Base-by-base conservation (phyloP, 2,329 filamentous ascomycete species). In the Paecilomyces niveus region DNA sequence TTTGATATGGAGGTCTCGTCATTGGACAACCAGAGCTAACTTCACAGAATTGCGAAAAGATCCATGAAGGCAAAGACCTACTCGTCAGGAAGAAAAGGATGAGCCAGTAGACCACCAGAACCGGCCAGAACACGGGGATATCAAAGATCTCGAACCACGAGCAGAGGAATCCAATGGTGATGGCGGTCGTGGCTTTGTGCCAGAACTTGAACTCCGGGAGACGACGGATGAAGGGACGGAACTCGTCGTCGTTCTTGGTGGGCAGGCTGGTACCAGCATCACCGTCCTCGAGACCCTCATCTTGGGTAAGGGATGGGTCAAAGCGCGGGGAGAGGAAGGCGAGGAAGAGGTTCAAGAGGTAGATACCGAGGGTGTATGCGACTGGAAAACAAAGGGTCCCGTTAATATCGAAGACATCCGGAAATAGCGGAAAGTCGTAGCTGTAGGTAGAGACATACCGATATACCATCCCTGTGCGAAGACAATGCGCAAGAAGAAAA, bases 201-300 rank as follows among this genome's bases (percentile, higher is more conserved):
- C 94, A 99, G 82, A 99, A 99, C 84, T 99, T 99, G 85, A 99
- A 99, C 78, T 99, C 94, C 58, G 94, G 94, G 24, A 99, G 85
- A 61, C 94, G 85, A 70, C 94, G 86, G 73, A 99, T 97, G 72
- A 99, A 99, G 3, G 94, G 94, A 63, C 92, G 87, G 82, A 99
- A 99, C 80, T 99, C 94, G 71, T 99, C 92, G 71, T 97, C 93
- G 68, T 91, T 87, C 80, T 96, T 97, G 59, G 92, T 97, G 24
- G 94, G 94, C 51, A 99, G 85, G 59, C 68, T 72, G 26, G 85
- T 85, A 57, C 88, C 88, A 29, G 86, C 85, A 15, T 90, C 84
- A 61, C 94, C 94, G 68, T 97, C 93, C 77, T 99, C 94, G 83
- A 97, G 93, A 65, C 95, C 92, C 72, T 92, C 94, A 75, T 99